Base-by-base conservation (phyloP, 2,329 filamentous ascomycete genomes). In the Fusarium chuoi region DNA sequence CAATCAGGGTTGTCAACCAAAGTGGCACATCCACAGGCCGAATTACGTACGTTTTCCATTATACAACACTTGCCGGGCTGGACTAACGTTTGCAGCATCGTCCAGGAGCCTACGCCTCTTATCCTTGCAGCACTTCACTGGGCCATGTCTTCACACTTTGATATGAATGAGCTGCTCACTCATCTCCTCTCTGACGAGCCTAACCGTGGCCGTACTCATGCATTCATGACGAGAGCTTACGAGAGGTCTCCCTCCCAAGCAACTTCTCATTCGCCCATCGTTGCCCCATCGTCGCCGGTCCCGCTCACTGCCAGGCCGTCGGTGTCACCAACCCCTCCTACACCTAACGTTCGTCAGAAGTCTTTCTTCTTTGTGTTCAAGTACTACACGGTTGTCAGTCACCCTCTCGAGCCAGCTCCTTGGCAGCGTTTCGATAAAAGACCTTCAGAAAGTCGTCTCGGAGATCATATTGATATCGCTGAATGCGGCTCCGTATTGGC, bases 341-440 rank as follows among this genome's bases (percentile, higher is more conserved):
- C 28, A 83, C 85, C 35, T 87, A 76, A 81, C 9, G 81, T 87
- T 13, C 86, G 85, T 18, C 89, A 89, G 73, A 83, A 87, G 12
- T 88, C 86, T 13, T 90, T 91, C 78, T 87, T 90, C 72, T 91
- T 92, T 77, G 88, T 85, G 46, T 91, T 92, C 78, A 90, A 91
- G 73, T 92, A 91, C 77, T 91, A 90, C 76, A 91, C 89, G 10
- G 84, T 91, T 12, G 85, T 91, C 18, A 87, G 86, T 4, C 84
- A 88, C 9, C 86, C 85, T 8, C 85, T 89, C 45, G 83, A 85
- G 38, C 89, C 90, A 0, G 88, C 89, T 75, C 83, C 87, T 11
- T 92, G 89, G 89, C 90, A 92, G 76, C 81, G 84, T 26, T 86
- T 87, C 42, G 89, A 91, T 72, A 84, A 83, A 48, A 79, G 83